Evolutionary conservation across 1,284 basidiomycete species (phyloP).

Genomic region (Trametes hirsuta): DNA sequence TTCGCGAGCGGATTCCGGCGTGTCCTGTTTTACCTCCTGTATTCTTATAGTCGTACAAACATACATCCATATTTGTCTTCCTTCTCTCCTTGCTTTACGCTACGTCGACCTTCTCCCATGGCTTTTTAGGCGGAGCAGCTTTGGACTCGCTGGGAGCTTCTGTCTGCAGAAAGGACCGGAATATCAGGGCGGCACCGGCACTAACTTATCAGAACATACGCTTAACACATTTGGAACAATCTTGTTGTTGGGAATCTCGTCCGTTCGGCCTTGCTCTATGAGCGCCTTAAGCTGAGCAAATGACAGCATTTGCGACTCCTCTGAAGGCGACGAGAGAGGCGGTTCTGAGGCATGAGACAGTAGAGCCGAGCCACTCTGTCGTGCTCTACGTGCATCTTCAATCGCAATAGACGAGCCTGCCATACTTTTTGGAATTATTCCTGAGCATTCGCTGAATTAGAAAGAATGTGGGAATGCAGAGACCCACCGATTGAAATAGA

Average conservation of each 20-base stretch:
- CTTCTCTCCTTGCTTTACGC: background rate
- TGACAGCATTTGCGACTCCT: constrained; percentile 50
- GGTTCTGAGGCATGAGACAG: background rate
- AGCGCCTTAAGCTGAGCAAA: constrained; percentile 70
- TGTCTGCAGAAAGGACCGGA: constrained; percentile 39
- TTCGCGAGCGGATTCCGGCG: no score
- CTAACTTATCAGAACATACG: constrained; percentile 42
- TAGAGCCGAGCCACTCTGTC: background rate
- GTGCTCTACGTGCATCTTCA: constrained; percentile 25
- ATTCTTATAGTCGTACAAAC: background rate
- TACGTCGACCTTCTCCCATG: constrained; percentile 51
- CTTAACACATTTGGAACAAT: constrained; percentile 63
- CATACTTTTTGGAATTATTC: constrained; percentile 14
- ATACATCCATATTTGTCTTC: background rate
- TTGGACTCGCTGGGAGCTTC: constrained; percentile 57
- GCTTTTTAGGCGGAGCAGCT: constrained; percentile 54
- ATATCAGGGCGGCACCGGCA: background rate
- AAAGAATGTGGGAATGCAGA: background rate
- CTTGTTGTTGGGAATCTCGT: constrained; percentile 78
- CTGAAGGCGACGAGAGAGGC: background rate
- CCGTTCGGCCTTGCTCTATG: constrained; percentile 69
- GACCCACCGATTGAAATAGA: constrained; percentile 72
- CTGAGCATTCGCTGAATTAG: background rate
- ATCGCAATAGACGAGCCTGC: constrained; percentile 28
- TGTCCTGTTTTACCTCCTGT: background rate